Percentiles rank a stretch among this genome's conserved stretches.
phyloP scores from a whole-genome alignment of 441 rosid species.

The Theobroma grandiflorum region DNA sequence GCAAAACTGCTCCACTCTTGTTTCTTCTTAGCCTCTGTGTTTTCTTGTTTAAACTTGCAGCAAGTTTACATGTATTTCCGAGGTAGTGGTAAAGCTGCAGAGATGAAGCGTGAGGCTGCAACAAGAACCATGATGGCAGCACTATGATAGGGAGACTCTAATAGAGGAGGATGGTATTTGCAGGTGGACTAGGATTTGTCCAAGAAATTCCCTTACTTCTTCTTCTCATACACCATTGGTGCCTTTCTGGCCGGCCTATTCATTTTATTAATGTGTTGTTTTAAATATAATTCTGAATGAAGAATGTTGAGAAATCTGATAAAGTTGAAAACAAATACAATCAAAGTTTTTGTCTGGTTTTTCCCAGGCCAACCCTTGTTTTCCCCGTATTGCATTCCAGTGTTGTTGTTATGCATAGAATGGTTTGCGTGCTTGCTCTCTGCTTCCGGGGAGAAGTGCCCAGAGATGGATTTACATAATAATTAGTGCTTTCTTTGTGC shows the following conservation, averaged over 20 bases:
- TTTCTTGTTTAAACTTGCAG: constrained; percentile 52
- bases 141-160: constrained; percentile 44
- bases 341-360: constrained; percentile 11
- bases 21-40: not conserved
- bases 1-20: not conserved
- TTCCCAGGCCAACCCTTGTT: not conserved
- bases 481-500: no score
- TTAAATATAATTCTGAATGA: constrained; percentile 7
- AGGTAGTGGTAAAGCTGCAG: constrained; percentile 95
- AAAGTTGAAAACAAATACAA: constrained; percentile 17
- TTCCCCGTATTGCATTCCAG: not conserved
- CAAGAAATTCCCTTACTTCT: constrained; percentile 8
- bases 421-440: not conserved
- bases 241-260: constrained; percentile 16
- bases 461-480: no score
- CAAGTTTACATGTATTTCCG: constrained; percentile 99
- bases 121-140: constrained; percentile 73
- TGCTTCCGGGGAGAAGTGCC: no score
- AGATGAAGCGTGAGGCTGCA: constrained; percentile 84
- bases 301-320: constrained; percentile 28
- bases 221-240: constrained; percentile 20
- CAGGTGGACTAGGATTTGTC: not conserved
- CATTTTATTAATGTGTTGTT: constrained; percentile 15
- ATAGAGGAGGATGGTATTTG: constrained; percentile 19
- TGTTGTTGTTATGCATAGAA: not conserved